Evolutionary conservation across 768 basidiomycete species (phyloP), one percentile per base, ranked within the genome.

Genomic region (Kwoniella dejecticola): DNA sequence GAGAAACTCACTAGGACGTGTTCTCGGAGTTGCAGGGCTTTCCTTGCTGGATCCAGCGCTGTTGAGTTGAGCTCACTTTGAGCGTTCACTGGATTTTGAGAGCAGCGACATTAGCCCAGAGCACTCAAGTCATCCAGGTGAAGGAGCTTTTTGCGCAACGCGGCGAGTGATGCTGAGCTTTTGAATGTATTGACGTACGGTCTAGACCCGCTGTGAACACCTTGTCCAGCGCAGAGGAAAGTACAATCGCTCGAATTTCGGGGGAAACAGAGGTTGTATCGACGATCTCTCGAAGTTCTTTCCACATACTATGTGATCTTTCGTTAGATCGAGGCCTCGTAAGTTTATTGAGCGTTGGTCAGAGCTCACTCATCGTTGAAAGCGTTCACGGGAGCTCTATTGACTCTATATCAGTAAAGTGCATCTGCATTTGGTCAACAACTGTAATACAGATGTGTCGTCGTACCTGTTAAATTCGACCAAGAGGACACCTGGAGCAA

Each of bases 151-250:
- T n/a, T n/a, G n/a, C n/a, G n/a, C n/a, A n/a, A n/a, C n/a, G n/a
- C n/a, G n/a, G n/a, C n/a, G n/a, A n/a, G n/a, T n/a, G n/a, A n/a
- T n/a, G n/a, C n/a, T n/a, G n/a, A n/a, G n/a, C n/a, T n/a, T n/a
- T n/a, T n/a, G n/a, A n/a, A n/a, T n/a, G n/a, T n/a, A n/a, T n/a
- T n/a, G n/a, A 69, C 84, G 64, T 65, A 90, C 91, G 74, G 74
- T 95, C 92, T 5, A 95, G 77, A 0, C 93, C 92, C 1, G 90
- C 91, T 0, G 88, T 88, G 75, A 91, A 95, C 3, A 85, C 77
- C 74, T 88, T 90, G 0, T 87, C 85, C 2, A 88, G 72, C 1
- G 80, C 81, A 0, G 90, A 91, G 0, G 87, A 85, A 0, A 95
- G 79, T 0, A 95, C 89, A 4, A 90, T 82, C 2, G 82, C 88